Percentiles rank a stretch among this genome's conserved stretches.
phyloP scores from a whole-genome alignment of 1,284 basidiomycete species.

The Cryptococcus hybrid region DNA sequence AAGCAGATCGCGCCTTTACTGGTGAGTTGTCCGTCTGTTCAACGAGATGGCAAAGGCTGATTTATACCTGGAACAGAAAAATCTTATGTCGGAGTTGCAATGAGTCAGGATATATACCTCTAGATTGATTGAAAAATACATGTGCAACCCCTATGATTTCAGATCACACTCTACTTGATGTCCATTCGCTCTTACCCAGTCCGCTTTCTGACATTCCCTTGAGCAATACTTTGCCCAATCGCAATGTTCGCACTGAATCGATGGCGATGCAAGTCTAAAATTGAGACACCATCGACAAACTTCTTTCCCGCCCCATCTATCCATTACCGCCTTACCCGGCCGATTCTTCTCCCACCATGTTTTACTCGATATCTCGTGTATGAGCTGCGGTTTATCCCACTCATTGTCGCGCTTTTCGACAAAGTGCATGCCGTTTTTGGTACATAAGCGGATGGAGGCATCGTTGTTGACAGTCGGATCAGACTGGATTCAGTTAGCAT shows the following conservation, averaged over 20 bases:
- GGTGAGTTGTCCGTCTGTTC: slow-evolving; percentile 48
- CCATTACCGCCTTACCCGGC: slow-evolving; percentile 13
- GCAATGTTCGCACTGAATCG: slow-evolving; percentile 26
- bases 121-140: no score
- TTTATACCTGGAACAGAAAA: slow-evolving; percentile 6
- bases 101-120: background rate
- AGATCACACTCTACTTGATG: slow-evolving; percentile 38
- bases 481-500: slow-evolving; percentile 13
- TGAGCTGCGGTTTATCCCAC: slow-evolving; percentile 33
- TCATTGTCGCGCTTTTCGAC: slow-evolving; percentile 23
- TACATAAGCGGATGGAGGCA: slow-evolving; percentile 41
- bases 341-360: slow-evolving; percentile 36
- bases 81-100: slow-evolving; percentile 17
- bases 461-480: slow-evolving; percentile 39
- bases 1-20: slow-evolving; percentile 74
- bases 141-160: background rate
- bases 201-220: slow-evolving; percentile 42
- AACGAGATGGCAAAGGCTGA: background rate
- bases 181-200: slow-evolving; percentile 34
- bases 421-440: slow-evolving; percentile 30
- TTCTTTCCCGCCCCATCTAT: slow-evolving; percentile 34
- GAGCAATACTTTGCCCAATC: slow-evolving; percentile 48
- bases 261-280: slow-evolving; percentile 19
- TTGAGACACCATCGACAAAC: slow-evolving; percentile 46
- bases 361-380: slow-evolving; percentile 34